These are phyloP conservation scores for Pseudopithomyces chartarum DNA, from an alignment of 2,329 filamentous ascomycete species.

Conservation along the genomic window DNA sequence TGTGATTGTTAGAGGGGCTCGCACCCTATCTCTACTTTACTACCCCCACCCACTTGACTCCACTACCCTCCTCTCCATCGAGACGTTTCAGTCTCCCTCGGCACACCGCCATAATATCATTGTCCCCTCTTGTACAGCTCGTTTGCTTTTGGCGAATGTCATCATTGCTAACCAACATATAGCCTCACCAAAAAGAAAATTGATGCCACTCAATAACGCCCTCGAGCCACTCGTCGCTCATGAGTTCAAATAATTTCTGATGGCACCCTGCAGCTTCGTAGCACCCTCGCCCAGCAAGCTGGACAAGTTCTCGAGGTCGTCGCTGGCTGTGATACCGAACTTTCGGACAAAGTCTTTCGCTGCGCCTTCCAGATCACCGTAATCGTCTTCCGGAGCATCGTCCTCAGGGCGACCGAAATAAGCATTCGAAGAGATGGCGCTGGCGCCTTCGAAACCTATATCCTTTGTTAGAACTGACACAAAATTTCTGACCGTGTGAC, in stretches of 20 bases:
- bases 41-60: not conserved
- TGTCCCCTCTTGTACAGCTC: not conserved
- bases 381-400: constrained; percentile 71
- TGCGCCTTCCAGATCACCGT: constrained; percentile 88
- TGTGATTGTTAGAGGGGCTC: not conserved
- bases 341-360: constrained; percentile 95
- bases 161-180: not conserved
- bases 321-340: constrained; percentile 93
- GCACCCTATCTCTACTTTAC: not conserved
- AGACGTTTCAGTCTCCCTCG: not conserved
- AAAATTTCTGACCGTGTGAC: not conserved
- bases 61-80: not conserved
- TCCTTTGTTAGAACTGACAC: constrained; percentile 7
- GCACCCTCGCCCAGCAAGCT: constrained; percentile 85
- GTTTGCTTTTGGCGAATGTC: not conserved
- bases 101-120: not conserved
- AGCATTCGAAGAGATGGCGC: constrained; percentile 90
- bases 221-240: constrained; percentile 21
- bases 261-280: constrained; percentile 71
- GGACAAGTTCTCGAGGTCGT: constrained; percentile 91
- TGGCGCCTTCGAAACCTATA: constrained; percentile 84
- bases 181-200: not conserved
- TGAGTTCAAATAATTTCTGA: constrained; percentile 48
- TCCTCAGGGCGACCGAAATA: constrained; percentile 96
- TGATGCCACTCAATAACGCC: not conserved